phyloP scores from a whole-genome alignment of 2,329 filamentous ascomycete species.

The Chlorencoelia australis region DNA sequence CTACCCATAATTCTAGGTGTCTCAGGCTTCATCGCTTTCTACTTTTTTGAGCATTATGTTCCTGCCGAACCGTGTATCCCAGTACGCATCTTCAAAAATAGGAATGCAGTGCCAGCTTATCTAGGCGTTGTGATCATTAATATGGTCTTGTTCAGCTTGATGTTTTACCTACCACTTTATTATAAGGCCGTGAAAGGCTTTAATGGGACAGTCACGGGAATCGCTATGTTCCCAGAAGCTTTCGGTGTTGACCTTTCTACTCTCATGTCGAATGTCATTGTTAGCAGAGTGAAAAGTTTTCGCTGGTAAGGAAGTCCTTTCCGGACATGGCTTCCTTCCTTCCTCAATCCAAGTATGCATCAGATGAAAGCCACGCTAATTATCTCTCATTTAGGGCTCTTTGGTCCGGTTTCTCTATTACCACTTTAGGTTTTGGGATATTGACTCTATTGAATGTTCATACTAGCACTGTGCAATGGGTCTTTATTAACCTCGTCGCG shows the following conservation, averaged over 20 bases:
- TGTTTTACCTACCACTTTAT: slow-evolving; percentile 30
- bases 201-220: slow-evolving; percentile 38
- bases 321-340: too few relatives aligned
- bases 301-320: too few relatives aligned
- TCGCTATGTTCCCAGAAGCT: slow-evolving; percentile 46
- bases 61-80: too few relatives aligned
- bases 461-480: slow-evolving; percentile 42
- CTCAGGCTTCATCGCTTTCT: slow-evolving; percentile 23
- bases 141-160: not conserved
- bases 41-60: slow-evolving; percentile 30
- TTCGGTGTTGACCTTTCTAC: slow-evolving; percentile 49
- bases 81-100: too few relatives aligned
- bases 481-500: slow-evolving; percentile 49
- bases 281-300: too few relatives aligned
- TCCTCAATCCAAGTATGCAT: too few relatives aligned
- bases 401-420: too few relatives aligned
- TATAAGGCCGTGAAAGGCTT: slow-evolving; percentile 41
- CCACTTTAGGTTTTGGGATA: slow-evolving; percentile 47
- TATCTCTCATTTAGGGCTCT: too few relatives aligned
- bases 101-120: too few relatives aligned
- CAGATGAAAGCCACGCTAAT: too few relatives aligned
- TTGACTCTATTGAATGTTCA: slow-evolving; percentile 37
- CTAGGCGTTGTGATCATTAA: not conserved
- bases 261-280: too few relatives aligned
- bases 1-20: slow-evolving; percentile 47